phyloP scores from a whole-genome alignment of 208 protist species.

The Naegleria lovaniensis region DNA sequence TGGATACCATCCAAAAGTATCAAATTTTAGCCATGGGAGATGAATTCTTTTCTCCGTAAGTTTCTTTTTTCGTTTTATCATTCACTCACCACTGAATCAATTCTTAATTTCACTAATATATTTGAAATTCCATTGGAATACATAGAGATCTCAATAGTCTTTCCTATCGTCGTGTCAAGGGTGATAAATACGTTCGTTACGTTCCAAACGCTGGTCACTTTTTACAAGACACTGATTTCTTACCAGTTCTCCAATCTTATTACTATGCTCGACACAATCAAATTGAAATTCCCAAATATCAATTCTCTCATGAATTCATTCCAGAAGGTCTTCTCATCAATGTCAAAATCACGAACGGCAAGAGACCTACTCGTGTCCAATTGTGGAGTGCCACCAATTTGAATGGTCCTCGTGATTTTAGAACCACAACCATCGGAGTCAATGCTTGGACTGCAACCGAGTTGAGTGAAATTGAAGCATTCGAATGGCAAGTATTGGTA shows the following conservation, averaged over 20 bases:
- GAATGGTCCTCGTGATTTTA: not conserved
- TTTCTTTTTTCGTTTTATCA: not conserved
- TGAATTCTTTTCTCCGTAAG: not conserved
- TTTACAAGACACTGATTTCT: not conserved
- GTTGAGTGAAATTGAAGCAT: not conserved
- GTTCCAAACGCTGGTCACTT: not conserved
- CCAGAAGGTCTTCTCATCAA: not conserved
- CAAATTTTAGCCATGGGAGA: not conserved
- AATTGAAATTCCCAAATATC: not conserved
- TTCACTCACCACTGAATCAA: not conserved
- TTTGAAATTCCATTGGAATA: too few relatives aligned
- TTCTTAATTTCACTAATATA: too few relatives aligned
- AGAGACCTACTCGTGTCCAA: not conserved
- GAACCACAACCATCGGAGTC: not conserved
- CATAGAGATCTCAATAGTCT: not conserved
- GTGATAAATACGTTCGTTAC: not conserved
- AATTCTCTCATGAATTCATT: not conserved
- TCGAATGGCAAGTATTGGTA: not conserved
- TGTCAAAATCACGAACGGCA: not conserved
- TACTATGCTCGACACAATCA: not conserved
- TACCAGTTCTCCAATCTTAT: not conserved
- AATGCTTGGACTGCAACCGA: too few relatives aligned
- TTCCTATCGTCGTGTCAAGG: too few relatives aligned
- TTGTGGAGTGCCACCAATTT: not conserved
- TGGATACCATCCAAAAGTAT: not conserved